Percentiles rank a stretch among this genome's conserved stretches.
Conservation (phyloP, 1,284 basidiomycete species). For the Cryptococcus amylolentus region DNA sequence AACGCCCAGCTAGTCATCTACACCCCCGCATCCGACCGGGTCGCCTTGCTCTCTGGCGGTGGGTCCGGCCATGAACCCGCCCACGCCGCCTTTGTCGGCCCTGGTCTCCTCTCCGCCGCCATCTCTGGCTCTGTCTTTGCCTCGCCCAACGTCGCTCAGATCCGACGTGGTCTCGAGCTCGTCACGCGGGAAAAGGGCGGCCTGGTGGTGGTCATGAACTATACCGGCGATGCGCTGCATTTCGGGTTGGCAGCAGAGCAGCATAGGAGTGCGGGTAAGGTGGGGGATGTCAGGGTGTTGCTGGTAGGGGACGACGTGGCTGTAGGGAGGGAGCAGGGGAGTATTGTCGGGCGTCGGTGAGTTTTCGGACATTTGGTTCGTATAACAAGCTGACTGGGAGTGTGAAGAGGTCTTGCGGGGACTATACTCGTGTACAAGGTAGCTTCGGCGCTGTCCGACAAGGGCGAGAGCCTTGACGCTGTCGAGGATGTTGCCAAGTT, state of each 20-base stretch:
- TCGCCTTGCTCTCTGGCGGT: constrained; percentile 81
- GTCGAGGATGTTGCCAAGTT: constrained; percentile 69
- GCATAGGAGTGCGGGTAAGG: constrained; percentile 66
- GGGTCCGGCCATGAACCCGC: constrained; percentile 89
- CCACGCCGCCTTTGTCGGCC: constrained; percentile 70
- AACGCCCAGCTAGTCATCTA: constrained; percentile 26
- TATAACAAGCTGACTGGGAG: neutral
- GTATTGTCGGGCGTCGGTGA: constrained; percentile 48
- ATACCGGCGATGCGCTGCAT: constrained; percentile 83
- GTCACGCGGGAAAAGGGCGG: constrained; percentile 70
- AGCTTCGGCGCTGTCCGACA: constrained; percentile 73
- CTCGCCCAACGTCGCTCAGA: constrained; percentile 79
- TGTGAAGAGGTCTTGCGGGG: constrained; percentile 69
- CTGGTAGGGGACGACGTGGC: constrained; percentile 90
- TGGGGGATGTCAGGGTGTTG: constrained; percentile 70
- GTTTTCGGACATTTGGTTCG: constrained; percentile 31
- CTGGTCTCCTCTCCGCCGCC: constrained; percentile 76
- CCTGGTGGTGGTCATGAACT: constrained; percentile 66
- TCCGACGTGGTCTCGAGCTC: constrained; percentile 71
- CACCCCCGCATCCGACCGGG: constrained; percentile 51
- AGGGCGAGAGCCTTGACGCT: constrained; percentile 67
- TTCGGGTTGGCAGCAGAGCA: constrained; percentile 90
- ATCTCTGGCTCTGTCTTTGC: constrained; percentile 85
- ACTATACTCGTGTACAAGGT: constrained; percentile 90
- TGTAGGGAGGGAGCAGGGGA: constrained; percentile 60